These are phyloP conservation scores for Gonapodya sp. DNA, from an alignment of 192 early-diverging fungal species.

Conservation along the genomic window DNA sequence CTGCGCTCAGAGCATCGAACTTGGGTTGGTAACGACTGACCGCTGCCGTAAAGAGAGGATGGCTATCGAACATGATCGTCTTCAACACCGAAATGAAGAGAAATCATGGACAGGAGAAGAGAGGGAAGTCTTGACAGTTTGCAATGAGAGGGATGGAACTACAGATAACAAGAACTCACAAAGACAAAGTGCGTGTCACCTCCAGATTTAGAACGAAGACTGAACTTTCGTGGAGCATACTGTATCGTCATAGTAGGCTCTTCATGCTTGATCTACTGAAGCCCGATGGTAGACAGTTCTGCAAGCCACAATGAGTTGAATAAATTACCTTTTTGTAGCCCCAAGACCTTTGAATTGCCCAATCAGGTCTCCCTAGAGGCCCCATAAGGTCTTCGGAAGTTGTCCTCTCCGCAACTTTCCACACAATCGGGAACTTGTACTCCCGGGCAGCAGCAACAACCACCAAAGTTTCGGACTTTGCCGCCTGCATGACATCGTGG, in stretches of 20 bases:
- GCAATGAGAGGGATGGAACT: too few species aligned
- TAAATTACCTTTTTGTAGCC: background rate
- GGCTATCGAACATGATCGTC: background rate
- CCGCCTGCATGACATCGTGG: too few species aligned
- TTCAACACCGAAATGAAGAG: background rate
- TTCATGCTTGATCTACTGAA: background rate
- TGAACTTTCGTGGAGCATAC: background rate
- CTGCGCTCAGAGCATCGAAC: background rate
- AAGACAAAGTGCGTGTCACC: background rate
- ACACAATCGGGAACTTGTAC: background rate
- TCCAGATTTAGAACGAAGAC: background rate
- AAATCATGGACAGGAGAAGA: too few species aligned
- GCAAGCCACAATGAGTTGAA: too few species aligned
- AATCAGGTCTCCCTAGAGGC: background rate
- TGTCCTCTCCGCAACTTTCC: background rate
- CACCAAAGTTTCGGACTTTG: background rate
- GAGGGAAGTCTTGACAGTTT: too few species aligned
- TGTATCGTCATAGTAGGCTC: background rate
- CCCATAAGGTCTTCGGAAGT: background rate
- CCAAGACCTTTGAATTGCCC: background rate
- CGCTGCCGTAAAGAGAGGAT: background rate
- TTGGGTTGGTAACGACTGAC: background rate
- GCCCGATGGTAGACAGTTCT: too few species aligned
- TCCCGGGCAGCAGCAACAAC: background rate
- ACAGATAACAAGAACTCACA: too few species aligned